These are phyloP conservation scores for Dioszegia aurantiaca DNA, from an alignment of 768 basidiomycete species.

Conservation along the genomic window DNA sequence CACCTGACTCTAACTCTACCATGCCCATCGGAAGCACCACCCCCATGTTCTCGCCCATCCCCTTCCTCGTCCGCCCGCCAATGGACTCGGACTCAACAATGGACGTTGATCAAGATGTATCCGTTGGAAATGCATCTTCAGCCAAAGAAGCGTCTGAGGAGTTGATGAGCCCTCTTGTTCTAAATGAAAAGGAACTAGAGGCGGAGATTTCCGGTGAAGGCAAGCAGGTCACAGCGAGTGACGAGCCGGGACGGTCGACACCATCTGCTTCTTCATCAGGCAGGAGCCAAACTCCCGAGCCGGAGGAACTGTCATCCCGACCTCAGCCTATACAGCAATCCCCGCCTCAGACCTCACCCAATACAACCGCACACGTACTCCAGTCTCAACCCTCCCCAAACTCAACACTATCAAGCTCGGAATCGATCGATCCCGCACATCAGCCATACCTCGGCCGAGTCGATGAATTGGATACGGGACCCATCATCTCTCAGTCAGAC, in stretches of 20 bases:
- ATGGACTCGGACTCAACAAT: background rate
- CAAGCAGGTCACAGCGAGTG: too few species aligned
- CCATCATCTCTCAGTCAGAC: constrained; percentile 11
- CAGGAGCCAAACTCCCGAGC: constrained; percentile 39
- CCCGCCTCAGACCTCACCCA: background rate
- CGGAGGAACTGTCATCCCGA: constrained; percentile 22
- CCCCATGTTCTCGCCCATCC: constrained; percentile 53
- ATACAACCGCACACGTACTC: too few species aligned
- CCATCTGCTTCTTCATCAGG: background rate
- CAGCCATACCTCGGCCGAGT: constrained; percentile 50
- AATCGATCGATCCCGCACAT: constrained; percentile 33
- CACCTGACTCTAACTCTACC: constrained; percentile 17
- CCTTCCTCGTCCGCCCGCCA: constrained; percentile 37
- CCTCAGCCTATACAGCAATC: too few species aligned
- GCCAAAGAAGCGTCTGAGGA: constrained; percentile 21
- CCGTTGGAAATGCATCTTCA: background rate
- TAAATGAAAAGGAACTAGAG: constrained; percentile 16
- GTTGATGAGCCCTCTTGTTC: constrained; percentile 36
- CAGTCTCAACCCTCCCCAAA: constrained; percentile 2
- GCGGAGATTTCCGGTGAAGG: background rate
- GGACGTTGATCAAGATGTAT: background rate
- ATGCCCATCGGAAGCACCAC: constrained; percentile 37
- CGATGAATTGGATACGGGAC: constrained; percentile 53
- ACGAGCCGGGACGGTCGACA: background rate
- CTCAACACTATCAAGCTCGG: background rate